phyloP scores from a whole-genome alignment of 2,329 filamentous ascomycete genomes.

The Penicillium psychrosexuale region DNA sequence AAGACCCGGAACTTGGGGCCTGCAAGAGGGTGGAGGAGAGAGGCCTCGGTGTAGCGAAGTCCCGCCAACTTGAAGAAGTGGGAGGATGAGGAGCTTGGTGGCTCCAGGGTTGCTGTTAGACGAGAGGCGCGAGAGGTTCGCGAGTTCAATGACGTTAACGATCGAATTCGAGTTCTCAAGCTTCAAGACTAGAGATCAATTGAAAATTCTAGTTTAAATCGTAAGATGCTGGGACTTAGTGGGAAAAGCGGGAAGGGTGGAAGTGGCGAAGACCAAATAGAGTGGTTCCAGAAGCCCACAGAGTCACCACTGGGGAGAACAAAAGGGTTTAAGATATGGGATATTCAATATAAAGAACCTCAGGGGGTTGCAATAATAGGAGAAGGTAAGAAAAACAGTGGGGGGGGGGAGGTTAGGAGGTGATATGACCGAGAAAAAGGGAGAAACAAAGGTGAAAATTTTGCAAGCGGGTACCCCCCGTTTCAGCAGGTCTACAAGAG shows the following conservation, averaged over 20 bases:
- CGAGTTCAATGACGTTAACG: conserved; percentile 12
- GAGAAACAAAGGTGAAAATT: background rate
- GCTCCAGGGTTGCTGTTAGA: conserved; percentile 40
- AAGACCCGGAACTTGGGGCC: conserved; percentile 93
- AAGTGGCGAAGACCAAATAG: conserved; percentile 3
- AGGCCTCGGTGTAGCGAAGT: conserved; percentile 67
- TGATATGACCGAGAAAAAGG: background rate
- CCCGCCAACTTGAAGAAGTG: conserved; percentile 91
- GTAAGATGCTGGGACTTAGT: background rate
- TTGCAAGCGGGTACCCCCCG: background rate
- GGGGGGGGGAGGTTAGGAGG: background rate
- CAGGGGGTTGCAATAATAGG: background rate
- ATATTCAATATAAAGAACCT: background rate
- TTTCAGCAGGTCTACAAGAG: background rate
- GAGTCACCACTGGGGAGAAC: background rate
- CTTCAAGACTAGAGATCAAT: background rate
- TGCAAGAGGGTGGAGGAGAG: conserved; percentile 81
- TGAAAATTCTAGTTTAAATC: too few species aligned
- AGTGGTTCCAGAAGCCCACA: conserved; percentile 1
- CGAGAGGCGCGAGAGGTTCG: conserved; percentile 14
- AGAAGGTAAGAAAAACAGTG: background rate
- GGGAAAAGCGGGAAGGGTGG: background rate
- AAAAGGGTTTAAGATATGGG: background rate
- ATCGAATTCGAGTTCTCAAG: background rate
- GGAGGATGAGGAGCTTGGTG: conserved; percentile 33